These are phyloP conservation scores for Chaetomium strumarium DNA, from an alignment of 2,329 filamentous ascomycete genomes.

Conservation along the genomic window DNA sequence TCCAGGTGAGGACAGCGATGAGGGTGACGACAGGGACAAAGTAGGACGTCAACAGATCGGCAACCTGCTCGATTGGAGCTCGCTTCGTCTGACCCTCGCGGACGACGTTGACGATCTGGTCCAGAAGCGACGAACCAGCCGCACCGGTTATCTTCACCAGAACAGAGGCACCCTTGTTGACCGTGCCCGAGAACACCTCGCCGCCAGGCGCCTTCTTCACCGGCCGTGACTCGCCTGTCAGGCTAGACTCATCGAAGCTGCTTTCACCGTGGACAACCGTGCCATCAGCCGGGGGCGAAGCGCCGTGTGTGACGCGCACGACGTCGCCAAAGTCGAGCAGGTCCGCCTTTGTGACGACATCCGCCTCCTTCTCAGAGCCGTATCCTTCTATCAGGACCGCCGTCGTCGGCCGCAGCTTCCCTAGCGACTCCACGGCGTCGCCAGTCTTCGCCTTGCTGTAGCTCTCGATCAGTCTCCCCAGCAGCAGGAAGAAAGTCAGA, in stretches of 20 bases:
- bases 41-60: conserved; percentile 66
- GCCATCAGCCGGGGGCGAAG: conserved; percentile 81
- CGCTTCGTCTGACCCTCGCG: conserved; percentile 71
- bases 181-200: conserved; percentile 63
- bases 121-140: conserved; percentile 67
- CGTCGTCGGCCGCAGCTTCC: conserved; percentile 69
- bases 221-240: conserved; percentile 71
- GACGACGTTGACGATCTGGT: conserved; percentile 71
- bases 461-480: conserved; percentile 70
- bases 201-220: conserved; percentile 60
- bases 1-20: conserved; percentile 64
- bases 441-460: conserved; percentile 90
- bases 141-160: conserved; percentile 58
- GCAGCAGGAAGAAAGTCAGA: conserved; percentile 77
- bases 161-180: conserved; percentile 63
- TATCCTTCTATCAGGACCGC: conserved; percentile 60
- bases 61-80: conserved; percentile 69
- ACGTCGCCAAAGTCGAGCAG: conserved; percentile 68
- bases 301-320: conserved; percentile 70
- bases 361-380: conserved; percentile 33
- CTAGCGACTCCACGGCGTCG: conserved; percentile 74
- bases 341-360: conserved; percentile 51
- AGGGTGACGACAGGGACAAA: conserved; percentile 70
- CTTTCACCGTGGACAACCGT: conserved; percentile 55
- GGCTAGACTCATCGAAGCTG: conserved; percentile 80